Conservation (phyloP, 179 eudicot genomes). For the Patellifolia procumbens region DNA sequence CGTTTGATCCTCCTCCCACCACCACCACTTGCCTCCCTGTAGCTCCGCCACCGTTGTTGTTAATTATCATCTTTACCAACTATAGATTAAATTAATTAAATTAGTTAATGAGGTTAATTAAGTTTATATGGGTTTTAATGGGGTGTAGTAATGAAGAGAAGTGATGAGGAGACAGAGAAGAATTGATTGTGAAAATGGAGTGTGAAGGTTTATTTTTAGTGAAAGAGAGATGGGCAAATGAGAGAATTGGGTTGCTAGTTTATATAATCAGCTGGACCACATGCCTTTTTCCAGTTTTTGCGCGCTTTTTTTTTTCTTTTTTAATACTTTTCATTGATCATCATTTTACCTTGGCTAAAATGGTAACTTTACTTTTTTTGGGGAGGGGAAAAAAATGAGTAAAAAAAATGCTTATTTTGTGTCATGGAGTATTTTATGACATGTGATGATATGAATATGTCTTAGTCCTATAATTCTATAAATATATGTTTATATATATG, state of each 20-base stretch:
- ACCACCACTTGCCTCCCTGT: background rate
- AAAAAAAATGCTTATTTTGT: too few species aligned
- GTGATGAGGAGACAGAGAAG: slow-evolving; percentile 17
- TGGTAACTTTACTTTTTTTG: too few species aligned
- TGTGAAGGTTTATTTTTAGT: background rate
- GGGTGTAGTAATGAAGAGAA: background rate
- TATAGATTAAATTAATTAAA: too few species aligned
- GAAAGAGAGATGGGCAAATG: background rate
- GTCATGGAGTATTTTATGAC: too few species aligned
- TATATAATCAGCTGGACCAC: slow-evolving; percentile 29
- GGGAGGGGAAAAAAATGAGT: too few species aligned
- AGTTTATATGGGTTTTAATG: too few species aligned
- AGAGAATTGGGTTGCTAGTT: background rate
- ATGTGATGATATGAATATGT: too few species aligned
- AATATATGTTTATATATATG: too few species aligned
- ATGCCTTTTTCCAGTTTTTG: slow-evolving; percentile 26
- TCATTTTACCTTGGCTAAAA: background rate
- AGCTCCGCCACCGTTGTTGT: background rate
- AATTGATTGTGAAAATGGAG: background rate
- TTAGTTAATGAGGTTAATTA: too few species aligned
- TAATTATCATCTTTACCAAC: background rate
- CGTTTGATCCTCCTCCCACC: background rate
- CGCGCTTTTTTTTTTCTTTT: background rate
- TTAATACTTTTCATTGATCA: background rate
- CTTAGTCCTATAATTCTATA: too few species aligned